Conservation (phyloP, 129 eudicot genomes). For the Helianthus annuus region HanXRQr2.0-SUNRISE NC_035439.2:117621445-117621944, state of each 20-base stretch:
- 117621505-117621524: constrained; percentile 98
- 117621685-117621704: constrained; percentile 81
- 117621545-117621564: background rate
- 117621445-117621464: constrained; percentile 62
- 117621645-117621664: constrained; percentile 56
- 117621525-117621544: constrained; percentile 12
- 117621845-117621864: constrained; percentile 62
- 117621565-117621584: constrained; percentile 2
- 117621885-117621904: constrained; percentile 70
- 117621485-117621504: constrained; percentile 75
- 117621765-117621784: background rate
- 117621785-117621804: background rate
- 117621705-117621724: constrained; percentile 96
- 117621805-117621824: constrained; percentile 68
- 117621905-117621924: constrained; percentile 44
- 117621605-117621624: constrained; percentile 95
- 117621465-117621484: constrained; percentile 58
- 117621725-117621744: constrained; percentile 70
- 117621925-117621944: constrained; percentile 1
- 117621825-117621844: constrained; percentile 87
- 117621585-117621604: constrained; percentile 39
- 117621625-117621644: constrained; percentile 74
- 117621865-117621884: constrained; percentile 61
- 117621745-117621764: background rate
- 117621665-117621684: constrained; percentile 64